Conservation (phyloP, 2,329 filamentous ascomycete genomes). For the Fusarium sp. region DNA sequence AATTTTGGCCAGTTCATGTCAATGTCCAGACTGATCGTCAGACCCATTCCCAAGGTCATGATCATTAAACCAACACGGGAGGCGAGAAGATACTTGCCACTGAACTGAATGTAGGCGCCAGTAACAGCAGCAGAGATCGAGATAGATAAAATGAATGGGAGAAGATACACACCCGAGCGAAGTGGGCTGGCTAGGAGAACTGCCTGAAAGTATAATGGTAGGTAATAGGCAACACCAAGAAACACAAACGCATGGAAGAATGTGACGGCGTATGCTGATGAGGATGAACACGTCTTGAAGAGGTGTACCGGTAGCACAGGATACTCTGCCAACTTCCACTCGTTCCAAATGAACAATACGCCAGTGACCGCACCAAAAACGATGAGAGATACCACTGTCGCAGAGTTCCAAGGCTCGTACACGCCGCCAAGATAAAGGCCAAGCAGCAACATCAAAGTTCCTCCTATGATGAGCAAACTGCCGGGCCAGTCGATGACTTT, state of each 20-base stretch:
- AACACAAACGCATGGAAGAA: slow-evolving; percentile 67
- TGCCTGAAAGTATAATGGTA: slow-evolving; percentile 80
- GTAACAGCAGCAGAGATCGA: slow-evolving; percentile 57
- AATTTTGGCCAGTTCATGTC: slow-evolving; percentile 60
- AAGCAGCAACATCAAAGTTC: slow-evolving; percentile 75
- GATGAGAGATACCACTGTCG: slow-evolving; percentile 71
- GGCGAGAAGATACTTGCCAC: slow-evolving; percentile 67
- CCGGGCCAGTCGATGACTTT: slow-evolving; percentile 72
- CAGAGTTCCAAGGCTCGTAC: slow-evolving; percentile 69
- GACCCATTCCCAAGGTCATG: slow-evolving; percentile 69
- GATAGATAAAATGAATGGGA: slow-evolving; percentile 69
- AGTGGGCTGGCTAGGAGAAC: slow-evolving; percentile 71
- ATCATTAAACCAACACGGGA: slow-evolving; percentile 66
- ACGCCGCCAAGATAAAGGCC: slow-evolving; percentile 77
- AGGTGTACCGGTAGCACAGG: slow-evolving; percentile 76
- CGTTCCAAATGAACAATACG: slow-evolving; percentile 67
- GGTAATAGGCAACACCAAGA: slow-evolving; percentile 75
- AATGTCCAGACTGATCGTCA: slow-evolving; percentile 67
- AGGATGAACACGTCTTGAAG: slow-evolving; percentile 66
- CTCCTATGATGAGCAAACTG: slow-evolving; percentile 70
- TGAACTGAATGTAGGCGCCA: slow-evolving; percentile 61
- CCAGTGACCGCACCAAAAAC: slow-evolving; percentile 67
- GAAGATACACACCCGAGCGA: slow-evolving; percentile 69
- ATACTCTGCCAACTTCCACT: slow-evolving; percentile 71
- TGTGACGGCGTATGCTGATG: slow-evolving; percentile 64